Base-by-base conservation (phyloP, 1,284 basidiomycete genomes). In the Heterobasidion parviporum region DNA sequence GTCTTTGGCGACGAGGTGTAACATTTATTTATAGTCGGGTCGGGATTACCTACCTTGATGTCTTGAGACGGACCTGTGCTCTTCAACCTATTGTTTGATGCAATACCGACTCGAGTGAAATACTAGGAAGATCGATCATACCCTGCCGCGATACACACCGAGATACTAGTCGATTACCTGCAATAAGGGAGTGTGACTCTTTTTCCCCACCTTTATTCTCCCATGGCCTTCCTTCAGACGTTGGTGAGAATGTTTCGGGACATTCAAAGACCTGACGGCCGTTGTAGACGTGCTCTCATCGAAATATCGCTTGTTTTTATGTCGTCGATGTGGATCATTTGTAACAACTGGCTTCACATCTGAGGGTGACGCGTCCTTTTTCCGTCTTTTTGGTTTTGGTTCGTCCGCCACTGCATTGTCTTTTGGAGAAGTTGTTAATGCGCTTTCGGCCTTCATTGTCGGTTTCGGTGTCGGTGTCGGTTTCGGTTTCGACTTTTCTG, bases 101-200 rank as follows among this genome's bases (percentile, higher is more conserved):
- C 26, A 6, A 26, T 26, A 26, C 26, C 26, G 4, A 26, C 26
- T 26, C 26, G 26, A 26, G 26, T 6, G 26, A 26, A 26, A 26
- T 26, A 26, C 26, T 26, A 26, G 26, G 26, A 26, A 26, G 26
- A 26, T 26, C 26, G 26, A 26, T 26, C 26, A 26, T 26, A 26
- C 26, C 26, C 26, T 26, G 26, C 26, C 26, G 41, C 16, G 41
- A 44, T 44, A 6, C 12, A 44, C 14, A 44, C 41, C 14, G 16
- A 44, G 41, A 14, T 14, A 18, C 47, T 49, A 32, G 16, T 49
- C 47, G 32, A 44, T 14, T 14, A 44, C 7, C 41, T 44, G 41
- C 41, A 44, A 44, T 14, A 44, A 3, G 16, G 41, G 41, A 16
- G 41, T 44, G 53, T 58, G 36, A 36, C 54, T 56, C 32, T 58